Base-by-base conservation (phyloP, 2,329 filamentous ascomycete species). In the Claviceps pusilla region DNA sequence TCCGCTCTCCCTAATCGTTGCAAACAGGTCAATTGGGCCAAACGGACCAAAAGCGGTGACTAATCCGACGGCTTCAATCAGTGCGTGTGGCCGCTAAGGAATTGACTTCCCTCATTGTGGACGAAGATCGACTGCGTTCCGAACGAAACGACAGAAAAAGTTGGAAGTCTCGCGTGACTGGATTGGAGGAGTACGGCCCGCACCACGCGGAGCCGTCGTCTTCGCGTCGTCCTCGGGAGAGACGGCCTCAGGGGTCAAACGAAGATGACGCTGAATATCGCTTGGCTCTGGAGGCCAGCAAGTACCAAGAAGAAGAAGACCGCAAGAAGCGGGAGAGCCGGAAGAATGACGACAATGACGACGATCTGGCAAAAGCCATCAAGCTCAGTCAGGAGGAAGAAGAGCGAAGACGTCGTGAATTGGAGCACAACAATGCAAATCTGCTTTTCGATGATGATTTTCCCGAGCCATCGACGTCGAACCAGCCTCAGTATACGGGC, bases 41-140 rank as follows among this genome's bases (percentile, higher is more conserved):
- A 33, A 24, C 24, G 2, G 24, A 2, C 24, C 24, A 24, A 48
- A 37, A 7, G 6, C 51, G 43, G 28, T 39, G 16, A 14, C 29
- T 19, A 48, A 58, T 59, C 58, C 60, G 48, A 64, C 43, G 4
- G 47, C 7, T 19, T 3, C 7, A 10, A 9, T 28, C 56, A 98
- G 93, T 98, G 55, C 89, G 93, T 58, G 86, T 95, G 59, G 91
- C 93, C 41, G 93, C 93, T 43, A 98, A 96, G 71, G 93, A 98
- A 71, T 78, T 98, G 58, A 97, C 91, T 0, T 82, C 89, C 16
- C 76, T 98, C 56, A 86, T 98, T 61, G 74, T 94, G 64, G 93
- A 98, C 67, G 93, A 98, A 69, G 93, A 97, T 63, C 82, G 93
- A 65, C 72, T 98, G 63, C 86, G 90, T 61, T 84, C 83, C 58